These are phyloP conservation scores for Citeromyces hawaiiensis DNA, from an alignment of 1,139 yeast species.

Conservation along the genomic window DNA sequence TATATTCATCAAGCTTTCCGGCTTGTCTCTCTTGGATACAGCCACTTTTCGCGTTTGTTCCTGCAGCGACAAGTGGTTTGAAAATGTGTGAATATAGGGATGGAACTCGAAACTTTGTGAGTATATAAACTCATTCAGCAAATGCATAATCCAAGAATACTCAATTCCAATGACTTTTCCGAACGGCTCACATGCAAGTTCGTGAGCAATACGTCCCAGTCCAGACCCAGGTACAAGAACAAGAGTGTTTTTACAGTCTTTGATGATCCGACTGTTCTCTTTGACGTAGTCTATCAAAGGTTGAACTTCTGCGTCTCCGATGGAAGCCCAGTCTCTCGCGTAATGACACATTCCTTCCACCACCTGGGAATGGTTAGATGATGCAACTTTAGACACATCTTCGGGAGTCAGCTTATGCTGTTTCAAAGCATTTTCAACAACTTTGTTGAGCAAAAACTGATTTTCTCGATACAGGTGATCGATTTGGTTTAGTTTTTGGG, in stretches of 20 bases:
- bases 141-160: constrained; percentile 56
- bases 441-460: constrained; percentile 26
- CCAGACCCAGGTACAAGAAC: constrained; percentile 75
- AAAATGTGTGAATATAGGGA: constrained; percentile 65
- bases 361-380: constrained; percentile 30
- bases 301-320: constrained; percentile 29
- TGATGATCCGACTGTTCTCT: constrained; percentile 13
- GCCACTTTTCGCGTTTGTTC: constrained; percentile 39
- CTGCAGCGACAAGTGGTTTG: constrained; percentile 41
- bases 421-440: constrained; percentile 27
- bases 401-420: constrained; percentile 24
- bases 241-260: constrained; percentile 22
- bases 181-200: constrained; percentile 27
- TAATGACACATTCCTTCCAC: constrained; percentile 64
- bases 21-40: constrained; percentile 23
- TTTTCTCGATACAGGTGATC: constrained; percentile 33
- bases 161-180: constrained; percentile 56
- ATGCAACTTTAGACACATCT: not conserved
- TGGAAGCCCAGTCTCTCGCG: constrained; percentile 57
- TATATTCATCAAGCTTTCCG: constrained; percentile 32
- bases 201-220: constrained; percentile 58
- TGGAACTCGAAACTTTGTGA: constrained; percentile 19
- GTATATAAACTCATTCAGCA: constrained; percentile 46
- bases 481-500: constrained; percentile 31
- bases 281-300: constrained; percentile 40